These are phyloP conservation scores for Carnegiea gigantea DNA, from an alignment of 179 eudicot genomes.

Conservation along the genomic window DNA sequence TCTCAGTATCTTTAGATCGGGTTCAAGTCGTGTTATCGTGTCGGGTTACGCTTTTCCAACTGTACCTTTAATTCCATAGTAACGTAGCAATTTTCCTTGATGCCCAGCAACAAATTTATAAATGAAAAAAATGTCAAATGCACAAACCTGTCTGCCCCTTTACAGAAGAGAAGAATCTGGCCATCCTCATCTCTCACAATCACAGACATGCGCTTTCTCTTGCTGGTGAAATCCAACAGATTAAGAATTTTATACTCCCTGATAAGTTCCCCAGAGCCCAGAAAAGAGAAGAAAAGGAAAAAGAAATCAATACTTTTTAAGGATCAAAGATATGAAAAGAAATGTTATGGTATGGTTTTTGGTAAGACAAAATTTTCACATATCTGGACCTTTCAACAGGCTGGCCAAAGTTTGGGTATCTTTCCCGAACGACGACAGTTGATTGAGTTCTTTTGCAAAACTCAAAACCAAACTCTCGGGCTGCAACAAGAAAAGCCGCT, in stretches of 20 bases:
- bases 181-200: conserved; percentile 81
- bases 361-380: not conserved
- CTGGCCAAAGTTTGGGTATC: conserved; percentile 52
- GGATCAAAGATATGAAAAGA: conserved; percentile 1
- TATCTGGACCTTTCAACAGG: conserved; percentile 72
- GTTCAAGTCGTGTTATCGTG: no score
- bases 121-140: not conserved
- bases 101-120: conserved; percentile 8
- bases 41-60: no score
- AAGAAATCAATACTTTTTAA: not conserved
- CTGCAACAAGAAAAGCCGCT: conserved; percentile 93
- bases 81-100: conserved; percentile 2
- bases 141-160: conserved; percentile 92
- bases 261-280: conserved; percentile 14
- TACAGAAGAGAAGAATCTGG: conserved; percentile 81
- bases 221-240: conserved; percentile 86
- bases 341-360: not conserved
- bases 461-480: conserved; percentile 95
- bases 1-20: no score
- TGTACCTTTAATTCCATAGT: not conserved
- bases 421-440: conserved; percentile 76
- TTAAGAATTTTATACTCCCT: conserved; percentile 93
- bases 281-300: not conserved
- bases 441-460: conserved; percentile 82
- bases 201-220: conserved; percentile 95